Conservation (phyloP, 768 basidiomycete genomes). For the Phaeolepiota aurea region DNA sequence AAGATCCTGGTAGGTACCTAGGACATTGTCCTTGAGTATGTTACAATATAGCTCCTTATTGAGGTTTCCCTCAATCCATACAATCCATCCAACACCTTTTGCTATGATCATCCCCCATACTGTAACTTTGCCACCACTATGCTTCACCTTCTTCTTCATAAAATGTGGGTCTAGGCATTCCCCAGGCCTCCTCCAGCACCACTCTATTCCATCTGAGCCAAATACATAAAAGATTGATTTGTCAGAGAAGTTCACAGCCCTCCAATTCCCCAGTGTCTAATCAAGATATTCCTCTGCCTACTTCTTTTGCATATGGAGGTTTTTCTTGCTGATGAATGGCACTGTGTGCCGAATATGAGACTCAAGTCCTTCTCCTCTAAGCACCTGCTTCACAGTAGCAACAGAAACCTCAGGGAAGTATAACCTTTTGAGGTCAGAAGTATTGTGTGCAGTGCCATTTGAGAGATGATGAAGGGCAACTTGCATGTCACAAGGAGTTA, state of each 20-base stretch:
- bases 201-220: slow-evolving; percentile 22
- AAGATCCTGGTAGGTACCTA: slow-evolving; percentile 17
- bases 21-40: slow-evolving; percentile 18
- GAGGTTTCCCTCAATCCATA: slow-evolving; percentile 22
- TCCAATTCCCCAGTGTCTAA: slow-evolving; percentile 21
- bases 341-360: slow-evolving; percentile 3
- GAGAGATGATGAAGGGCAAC: slow-evolving; percentile 7
- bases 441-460: slow-evolving; percentile 5
- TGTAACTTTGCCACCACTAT: slow-evolving; percentile 24
- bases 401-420: slow-evolving; percentile 10
- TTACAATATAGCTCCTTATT: slow-evolving; percentile 14
- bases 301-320: slow-evolving; percentile 8
- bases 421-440: slow-evolving; percentile 9
- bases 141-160: slow-evolving; percentile 21
- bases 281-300: slow-evolving; percentile 15
- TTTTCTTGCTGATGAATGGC: slow-evolving; percentile 13
- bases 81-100: slow-evolving; percentile 16
- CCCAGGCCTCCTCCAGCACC: slow-evolving; percentile 19
- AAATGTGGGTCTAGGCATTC: slow-evolving; percentile 12
- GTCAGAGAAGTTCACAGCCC: slow-evolving; percentile 19
- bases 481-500: slow-evolving; percentile 6
- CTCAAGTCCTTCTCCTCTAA: slow-evolving; percentile 5
- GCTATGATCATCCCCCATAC: slow-evolving; percentile 26
- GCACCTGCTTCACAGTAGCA: slow-evolving; percentile 8
- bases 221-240: slow-evolving; percentile 23